Conservation (phyloP, 805 yeast genomes). For the Grigorovia yakushimaensis region DNA sequence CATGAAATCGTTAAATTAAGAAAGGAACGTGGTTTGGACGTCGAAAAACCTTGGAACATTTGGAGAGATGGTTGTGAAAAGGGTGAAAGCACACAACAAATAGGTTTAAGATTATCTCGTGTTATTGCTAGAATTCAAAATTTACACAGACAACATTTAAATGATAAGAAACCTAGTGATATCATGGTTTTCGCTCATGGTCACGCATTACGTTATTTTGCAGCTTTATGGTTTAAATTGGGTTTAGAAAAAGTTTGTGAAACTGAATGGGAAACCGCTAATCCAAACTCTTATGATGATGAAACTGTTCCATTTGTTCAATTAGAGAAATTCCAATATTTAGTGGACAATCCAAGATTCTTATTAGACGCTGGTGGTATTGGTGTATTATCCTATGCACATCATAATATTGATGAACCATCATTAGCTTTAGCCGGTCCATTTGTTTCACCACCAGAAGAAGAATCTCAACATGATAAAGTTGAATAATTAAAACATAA, state of each 20-base stretch:
- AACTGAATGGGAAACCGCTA: slow-evolving; percentile 13
- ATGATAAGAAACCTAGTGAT: slow-evolving; percentile 49
- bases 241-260: slow-evolving; percentile 27
- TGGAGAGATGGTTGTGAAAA: slow-evolving; percentile 92
- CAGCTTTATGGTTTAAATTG: slow-evolving; percentile 68
- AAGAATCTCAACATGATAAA: slow-evolving; percentile 31
- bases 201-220: slow-evolving; percentile 81
- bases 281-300: slow-evolving; percentile 18
- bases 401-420: slow-evolving; percentile 75
- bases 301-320: slow-evolving; percentile 29
- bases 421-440: slow-evolving; percentile 81
- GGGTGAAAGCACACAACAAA: slow-evolving; percentile 65
- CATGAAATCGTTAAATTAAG: slow-evolving; percentile 55
- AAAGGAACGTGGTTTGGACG: slow-evolving; percentile 45
- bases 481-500: slow-evolving; percentile 2
- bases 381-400: slow-evolving; percentile 86
- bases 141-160: slow-evolving; percentile 47
- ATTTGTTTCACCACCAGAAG: slow-evolving; percentile 60
- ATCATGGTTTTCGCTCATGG: slow-evolving; percentile 87
- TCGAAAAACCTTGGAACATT: slow-evolving; percentile 55
- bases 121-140: slow-evolving; percentile 55
- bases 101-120: slow-evolving; percentile 62
- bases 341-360: slow-evolving; percentile 59
- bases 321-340: slow-evolving; percentile 27
- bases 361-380: slow-evolving; percentile 92